These are phyloP conservation scores for Pichia sp. DNA, from an alignment of 1,139 yeast genomes.

Conservation along the genomic window DNA sequence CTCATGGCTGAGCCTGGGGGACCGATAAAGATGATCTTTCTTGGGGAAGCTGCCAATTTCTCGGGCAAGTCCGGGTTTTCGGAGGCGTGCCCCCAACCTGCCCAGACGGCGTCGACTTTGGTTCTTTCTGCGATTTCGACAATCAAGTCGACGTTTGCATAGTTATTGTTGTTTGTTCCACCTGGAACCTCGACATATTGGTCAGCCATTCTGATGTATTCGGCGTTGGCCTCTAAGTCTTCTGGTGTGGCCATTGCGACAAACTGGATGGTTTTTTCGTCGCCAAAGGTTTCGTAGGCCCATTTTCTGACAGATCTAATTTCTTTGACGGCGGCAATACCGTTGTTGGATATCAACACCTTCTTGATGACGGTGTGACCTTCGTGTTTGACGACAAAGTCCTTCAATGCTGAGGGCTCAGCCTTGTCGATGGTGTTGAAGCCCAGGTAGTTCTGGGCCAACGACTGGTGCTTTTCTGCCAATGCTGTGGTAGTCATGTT, in stretches of 20 bases:
- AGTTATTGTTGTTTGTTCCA: constrained; percentile 96
- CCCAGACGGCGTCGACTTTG: constrained; percentile 98
- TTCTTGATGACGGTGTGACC: constrained; percentile 95
- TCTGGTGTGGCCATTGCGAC: constrained; percentile 99
- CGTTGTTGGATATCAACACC: constrained; percentile 92
- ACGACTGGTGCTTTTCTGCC: constrained; percentile 30
- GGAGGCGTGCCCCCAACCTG: constrained; percentile 99
- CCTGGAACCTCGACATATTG: constrained; percentile 98
- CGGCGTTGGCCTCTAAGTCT: constrained; percentile 94
- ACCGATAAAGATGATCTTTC: constrained; percentile 87
- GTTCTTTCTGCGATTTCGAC: constrained; percentile 97
- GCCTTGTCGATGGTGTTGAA: constrained; percentile 70
- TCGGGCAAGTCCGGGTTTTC: constrained; percentile 96
- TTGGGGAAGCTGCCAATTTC: constrained; percentile 83
- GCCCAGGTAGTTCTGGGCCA: constrained; percentile 78
- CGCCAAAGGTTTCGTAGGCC: constrained; percentile 97
- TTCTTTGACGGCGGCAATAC: constrained; percentile 98
- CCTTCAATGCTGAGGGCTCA: constrained; percentile 71
- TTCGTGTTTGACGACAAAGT: constrained; percentile 77
- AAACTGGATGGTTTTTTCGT: constrained; percentile 88
- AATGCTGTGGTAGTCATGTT: constrained; percentile 12
- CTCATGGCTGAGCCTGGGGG: constrained; percentile 99
- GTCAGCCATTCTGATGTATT: constrained; percentile 98
- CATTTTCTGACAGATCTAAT: constrained; percentile 95
- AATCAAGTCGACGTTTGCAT: constrained; percentile 94